Conservation (phyloP, 495 filamentous ascomycete species). For the Parathielavia appendiculata region DNA sequence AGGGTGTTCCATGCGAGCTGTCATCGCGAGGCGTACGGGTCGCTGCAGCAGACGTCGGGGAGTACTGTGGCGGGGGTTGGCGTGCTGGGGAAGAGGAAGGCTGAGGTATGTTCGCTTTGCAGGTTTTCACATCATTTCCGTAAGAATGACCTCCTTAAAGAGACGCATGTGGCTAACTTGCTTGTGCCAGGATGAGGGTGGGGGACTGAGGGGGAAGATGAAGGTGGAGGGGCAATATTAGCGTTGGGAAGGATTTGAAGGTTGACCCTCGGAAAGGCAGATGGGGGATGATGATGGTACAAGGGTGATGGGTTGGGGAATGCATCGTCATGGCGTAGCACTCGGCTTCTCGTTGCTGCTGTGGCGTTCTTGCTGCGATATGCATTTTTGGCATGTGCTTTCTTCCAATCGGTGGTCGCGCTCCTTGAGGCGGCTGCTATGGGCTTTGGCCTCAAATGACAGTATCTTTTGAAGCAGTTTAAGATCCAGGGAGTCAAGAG, state of each 20-base stretch:
- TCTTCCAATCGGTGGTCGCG: background rate
- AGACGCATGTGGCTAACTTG: background rate
- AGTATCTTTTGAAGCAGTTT: no score
- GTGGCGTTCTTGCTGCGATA: background rate
- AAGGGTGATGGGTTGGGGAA: no score
- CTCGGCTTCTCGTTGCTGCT: background rate
- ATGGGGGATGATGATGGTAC: background rate
- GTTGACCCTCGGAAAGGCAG: no score
- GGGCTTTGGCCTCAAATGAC: no score
- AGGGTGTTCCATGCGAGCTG: constrained; percentile 88
- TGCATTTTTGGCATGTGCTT: background rate
- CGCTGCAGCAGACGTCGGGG: constrained; percentile 26
- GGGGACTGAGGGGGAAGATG: constrained; percentile 15
- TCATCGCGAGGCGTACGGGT: constrained; percentile 67
- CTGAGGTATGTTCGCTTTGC: constrained; percentile 55
- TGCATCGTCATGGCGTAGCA: constrained; percentile 11
- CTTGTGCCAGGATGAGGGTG: constrained; percentile 16
- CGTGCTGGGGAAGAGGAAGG: constrained; percentile 71
- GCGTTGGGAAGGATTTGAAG: background rate
- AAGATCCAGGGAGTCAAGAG: no score
- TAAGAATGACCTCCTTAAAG: no score
- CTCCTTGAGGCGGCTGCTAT: no score
- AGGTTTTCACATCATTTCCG: background rate
- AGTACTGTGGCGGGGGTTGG: background rate
- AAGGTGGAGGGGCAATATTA: constrained; percentile 19